Evolutionary conservation across 2,329 filamentous ascomycete genomes (phyloP), one percentile per base, ranked within the genome.

Genomic region (Cadophora gregata): DNA sequence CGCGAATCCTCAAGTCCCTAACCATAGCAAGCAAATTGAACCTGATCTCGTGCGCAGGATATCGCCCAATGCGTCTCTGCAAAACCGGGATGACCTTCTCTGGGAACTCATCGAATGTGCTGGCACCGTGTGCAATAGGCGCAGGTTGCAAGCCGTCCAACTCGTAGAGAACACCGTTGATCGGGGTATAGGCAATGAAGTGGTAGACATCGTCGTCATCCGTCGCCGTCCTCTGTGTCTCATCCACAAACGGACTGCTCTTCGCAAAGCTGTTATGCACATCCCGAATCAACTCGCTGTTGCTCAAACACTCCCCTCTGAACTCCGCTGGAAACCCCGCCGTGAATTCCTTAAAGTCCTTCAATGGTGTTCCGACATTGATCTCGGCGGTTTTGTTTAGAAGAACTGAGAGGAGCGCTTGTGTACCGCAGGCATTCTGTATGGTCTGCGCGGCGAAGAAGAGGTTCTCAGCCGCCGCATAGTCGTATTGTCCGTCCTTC

Each of bases 361-460:
- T 79, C 67, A 92, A 79, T 45, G 85, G 83, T 3, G 81, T 76
- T 25, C 90, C 90, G 66, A 92, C 85, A 14, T 89, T 81, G 47
- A 92, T 85, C 55, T 79, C 73, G 38, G 81, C 84, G 56, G 86
- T 86, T 79, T 96, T 91, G 82, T 99, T 99, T 72, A 99, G 83
- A 36, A 98, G 85, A 63, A 98, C 92, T 62, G 92, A 96, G 48
- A 99, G 87, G 56, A 99, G 87, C 3, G 96, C 96, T 79, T 99
- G 96, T 19, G 96, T 99, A 53, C 94, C 96, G 81, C 96, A 99
- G 8, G 96, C 96, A 80, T 99, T 99, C 80, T 98, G 95, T 78
- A 99, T 99, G 4, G 95, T 98, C 82, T 99, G 96, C 33, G 90
- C 89, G 4, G 96, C 96, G 80, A 99, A 99, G 85, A 97, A 99